These are phyloP conservation scores for Nectriaceae sp. DNA, from an alignment of 2,329 filamentous ascomycete genomes.

Conservation along the genomic window DNA sequence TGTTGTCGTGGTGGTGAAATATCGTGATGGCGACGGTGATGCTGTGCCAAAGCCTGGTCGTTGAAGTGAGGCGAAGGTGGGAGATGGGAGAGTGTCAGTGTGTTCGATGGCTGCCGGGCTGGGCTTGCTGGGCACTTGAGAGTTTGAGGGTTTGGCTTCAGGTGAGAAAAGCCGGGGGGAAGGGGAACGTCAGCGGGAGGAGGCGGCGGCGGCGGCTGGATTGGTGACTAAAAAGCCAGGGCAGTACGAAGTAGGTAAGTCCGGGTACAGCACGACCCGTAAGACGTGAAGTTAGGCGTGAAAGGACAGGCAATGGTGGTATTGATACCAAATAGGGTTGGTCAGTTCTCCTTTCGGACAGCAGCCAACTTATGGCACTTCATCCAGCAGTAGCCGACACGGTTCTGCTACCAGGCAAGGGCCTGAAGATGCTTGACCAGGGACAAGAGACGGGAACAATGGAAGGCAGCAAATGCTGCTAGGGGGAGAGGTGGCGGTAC, in stretches of 20 bases:
- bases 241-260: not conserved
- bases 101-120: slow-evolving; percentile 29
- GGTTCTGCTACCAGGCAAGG: no score
- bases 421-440: no score
- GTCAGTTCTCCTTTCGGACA: no score
- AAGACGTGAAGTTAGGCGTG: not conserved
- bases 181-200: not conserved
- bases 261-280: not conserved
- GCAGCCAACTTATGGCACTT: no score
- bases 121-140: slow-evolving; percentile 7
- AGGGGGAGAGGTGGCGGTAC: no score
- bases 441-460: no score
- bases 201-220: not conserved
- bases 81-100: slow-evolving; percentile 23
- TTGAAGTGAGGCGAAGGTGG: slow-evolving; percentile 12
- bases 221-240: not conserved
- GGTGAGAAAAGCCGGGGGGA: slow-evolving; percentile 15
- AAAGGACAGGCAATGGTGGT: no score
- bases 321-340: no score
- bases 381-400: no score
- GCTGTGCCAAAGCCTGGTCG: not conserved
- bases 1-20: slow-evolving; percentile 4
- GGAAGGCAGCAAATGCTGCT: slow-evolving; percentile 8
- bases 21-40: slow-evolving; percentile 11
- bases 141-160: slow-evolving; percentile 22